A percentile compares a stretch with the other conserved stretches of the same genome.
Conservation (phyloP, 306 rosid species). For the Corylus avellana region DNA sequence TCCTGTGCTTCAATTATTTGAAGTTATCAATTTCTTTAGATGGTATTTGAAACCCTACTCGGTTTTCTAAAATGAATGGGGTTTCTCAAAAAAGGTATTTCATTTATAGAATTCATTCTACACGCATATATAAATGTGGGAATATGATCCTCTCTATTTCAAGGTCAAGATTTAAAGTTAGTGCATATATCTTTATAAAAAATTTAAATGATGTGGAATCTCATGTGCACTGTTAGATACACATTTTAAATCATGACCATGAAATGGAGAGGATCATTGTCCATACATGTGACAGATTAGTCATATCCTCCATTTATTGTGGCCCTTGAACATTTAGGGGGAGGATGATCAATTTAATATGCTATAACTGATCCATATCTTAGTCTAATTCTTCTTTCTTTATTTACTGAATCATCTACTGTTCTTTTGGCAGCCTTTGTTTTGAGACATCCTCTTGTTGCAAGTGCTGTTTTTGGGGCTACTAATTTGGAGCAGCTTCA, state of each 20-base stretch:
- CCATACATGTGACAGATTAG: background rate
- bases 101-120: no score
- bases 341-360: background rate
- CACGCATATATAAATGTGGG: background rate
- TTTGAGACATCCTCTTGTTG: conserved; percentile 84
- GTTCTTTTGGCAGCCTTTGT: conserved; percentile 71
- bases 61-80: background rate
- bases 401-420: background rate
- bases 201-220: no score
- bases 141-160: no score
- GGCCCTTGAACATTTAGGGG: background rate
- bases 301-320: background rate
- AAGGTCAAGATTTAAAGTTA: no score
- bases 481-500: conserved; percentile 78
- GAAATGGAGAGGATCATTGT: no score
- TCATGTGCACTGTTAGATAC: no score
- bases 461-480: conserved; percentile 79
- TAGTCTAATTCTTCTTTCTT: conserved; percentile 12
- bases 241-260: no score
- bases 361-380: background rate
- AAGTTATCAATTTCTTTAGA: background rate
- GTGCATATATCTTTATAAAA: no score
- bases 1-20: background rate
- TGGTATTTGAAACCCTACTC: background rate
- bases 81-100: background rate